These are phyloP conservation scores for Dentipellis sp. DNA, from an alignment of 768 basidiomycete species.

Conservation along the genomic window DNA sequence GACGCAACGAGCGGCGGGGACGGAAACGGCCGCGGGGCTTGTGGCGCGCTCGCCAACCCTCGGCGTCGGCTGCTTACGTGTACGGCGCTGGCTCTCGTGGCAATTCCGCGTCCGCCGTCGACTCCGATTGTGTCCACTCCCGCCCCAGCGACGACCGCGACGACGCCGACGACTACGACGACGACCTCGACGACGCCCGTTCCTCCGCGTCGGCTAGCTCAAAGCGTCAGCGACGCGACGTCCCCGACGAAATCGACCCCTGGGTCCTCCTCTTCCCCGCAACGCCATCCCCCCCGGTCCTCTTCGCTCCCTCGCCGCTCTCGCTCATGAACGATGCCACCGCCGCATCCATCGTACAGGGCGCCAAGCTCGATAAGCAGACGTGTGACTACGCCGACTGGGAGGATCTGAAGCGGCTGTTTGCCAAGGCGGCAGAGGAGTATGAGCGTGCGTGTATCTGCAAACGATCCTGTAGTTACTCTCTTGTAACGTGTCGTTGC, in stretches of 20 bases:
- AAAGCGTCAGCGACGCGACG: conserved; percentile 19
- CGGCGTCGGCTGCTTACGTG: not conserved
- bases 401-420: conserved; percentile 59
- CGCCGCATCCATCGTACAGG: conserved; percentile 12
- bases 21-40: not conserved
- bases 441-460: conserved; percentile 41
- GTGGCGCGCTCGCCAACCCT: not conserved
- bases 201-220: conserved; percentile 11
- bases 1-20: not conserved
- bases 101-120: not conserved
- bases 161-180: conserved; percentile 7
- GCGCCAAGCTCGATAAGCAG: not conserved
- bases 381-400: conserved; percentile 39
- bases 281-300: not conserved
- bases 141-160: not conserved
- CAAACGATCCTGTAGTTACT: too few species aligned
- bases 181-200: conserved; percentile 16
- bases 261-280: conserved; percentile 6
- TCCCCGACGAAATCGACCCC: conserved; percentile 13
- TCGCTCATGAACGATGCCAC: conserved; percentile 4
- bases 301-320: not conserved
- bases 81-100: not conserved
- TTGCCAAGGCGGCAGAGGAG: conserved; percentile 43
- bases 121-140: not conserved
- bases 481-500: not conserved